Evolutionary conservation across 208 protist species (phyloP).

Genomic region (Trichomonas gallinae): DNA sequence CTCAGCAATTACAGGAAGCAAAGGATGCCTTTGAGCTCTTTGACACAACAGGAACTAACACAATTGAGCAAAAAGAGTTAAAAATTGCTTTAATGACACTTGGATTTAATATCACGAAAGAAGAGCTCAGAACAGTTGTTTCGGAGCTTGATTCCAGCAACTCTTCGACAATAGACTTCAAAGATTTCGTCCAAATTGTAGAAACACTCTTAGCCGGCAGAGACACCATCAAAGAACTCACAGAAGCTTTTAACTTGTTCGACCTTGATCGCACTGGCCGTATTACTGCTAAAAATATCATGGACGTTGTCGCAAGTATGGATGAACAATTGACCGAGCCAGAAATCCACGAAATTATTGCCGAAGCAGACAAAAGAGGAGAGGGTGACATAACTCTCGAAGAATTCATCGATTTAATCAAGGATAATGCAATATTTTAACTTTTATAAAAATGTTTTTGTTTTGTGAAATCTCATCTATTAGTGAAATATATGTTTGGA

Average conservation of each 20-base stretch:
- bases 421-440: conserved; percentile 9
- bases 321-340: conserved; percentile 20
- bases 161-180: conserved; percentile 57
- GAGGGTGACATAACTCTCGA: background rate
- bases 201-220: background rate
- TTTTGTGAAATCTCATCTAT: no score
- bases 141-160: conserved; percentile 59
- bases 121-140: conserved; percentile 60
- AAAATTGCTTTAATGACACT: conserved; percentile 96
- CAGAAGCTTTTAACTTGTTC: conserved; percentile 21
- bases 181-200: conserved; percentile 63
- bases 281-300: background rate
- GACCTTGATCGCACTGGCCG: background rate
- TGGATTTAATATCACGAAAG: conserved; percentile 91
- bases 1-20: background rate
- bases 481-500: no score
- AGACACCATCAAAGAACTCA: background rate
- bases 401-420: conserved; percentile 23
- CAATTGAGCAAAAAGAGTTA: conserved; percentile 91
- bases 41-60: conserved; percentile 35
- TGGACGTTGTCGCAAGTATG: conserved; percentile 4
- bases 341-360: conserved; percentile 19
- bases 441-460: no score
- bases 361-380: conserved; percentile 22
- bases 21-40: conserved; percentile 23